phyloP scores from a whole-genome alignment of 805 yeast genomes.

The Cyberlindnera americana region DNA sequence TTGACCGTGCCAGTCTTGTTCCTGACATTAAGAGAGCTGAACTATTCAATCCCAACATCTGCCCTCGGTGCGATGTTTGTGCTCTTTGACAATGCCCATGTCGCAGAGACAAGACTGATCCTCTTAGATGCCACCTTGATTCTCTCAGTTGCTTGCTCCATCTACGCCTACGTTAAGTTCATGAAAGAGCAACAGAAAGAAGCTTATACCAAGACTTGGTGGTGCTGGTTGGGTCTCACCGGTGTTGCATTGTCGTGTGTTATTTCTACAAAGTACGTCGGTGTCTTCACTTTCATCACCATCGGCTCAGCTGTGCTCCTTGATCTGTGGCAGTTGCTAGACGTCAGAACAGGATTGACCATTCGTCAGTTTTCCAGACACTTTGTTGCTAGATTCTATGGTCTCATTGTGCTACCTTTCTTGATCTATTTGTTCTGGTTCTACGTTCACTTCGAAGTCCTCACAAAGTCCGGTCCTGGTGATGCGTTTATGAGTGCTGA shows the following conservation, averaged over 20 bases:
- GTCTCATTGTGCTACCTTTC: slow-evolving; percentile 78
- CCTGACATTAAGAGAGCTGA: slow-evolving; percentile 79
- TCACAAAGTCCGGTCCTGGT: slow-evolving; percentile 91
- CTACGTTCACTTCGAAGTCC: slow-evolving; percentile 80
- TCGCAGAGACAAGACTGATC: slow-evolving; percentile 85
- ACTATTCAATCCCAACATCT: slow-evolving; percentile 76
- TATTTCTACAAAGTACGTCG: slow-evolving; percentile 94
- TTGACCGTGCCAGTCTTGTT: slow-evolving; percentile 81
- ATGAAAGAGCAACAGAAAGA: slow-evolving; percentile 56
- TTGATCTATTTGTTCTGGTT: slow-evolving; percentile 84
- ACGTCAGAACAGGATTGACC: slow-evolving; percentile 62
- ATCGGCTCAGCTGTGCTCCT: slow-evolving; percentile 82
- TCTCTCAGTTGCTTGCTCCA: slow-evolving; percentile 75
- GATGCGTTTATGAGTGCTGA: slow-evolving; percentile 92
- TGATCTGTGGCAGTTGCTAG: slow-evolving; percentile 88
- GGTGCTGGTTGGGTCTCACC: slow-evolving; percentile 79
- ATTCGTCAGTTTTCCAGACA: slow-evolving; percentile 59
- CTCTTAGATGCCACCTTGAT: slow-evolving; percentile 87
- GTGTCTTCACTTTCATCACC: slow-evolving; percentile 84
- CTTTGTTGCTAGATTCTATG: slow-evolving; percentile 65
- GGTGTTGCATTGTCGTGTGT: slow-evolving; percentile 88
- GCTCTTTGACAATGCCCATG: slow-evolving; percentile 85
- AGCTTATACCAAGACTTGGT: slow-evolving; percentile 76
- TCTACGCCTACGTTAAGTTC: slow-evolving; percentile 77
- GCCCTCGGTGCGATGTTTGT: slow-evolving; percentile 72